These are phyloP conservation scores for Calocybe gangraenosa DNA, from an alignment of 768 basidiomycete species.

Conservation along the genomic window DNA sequence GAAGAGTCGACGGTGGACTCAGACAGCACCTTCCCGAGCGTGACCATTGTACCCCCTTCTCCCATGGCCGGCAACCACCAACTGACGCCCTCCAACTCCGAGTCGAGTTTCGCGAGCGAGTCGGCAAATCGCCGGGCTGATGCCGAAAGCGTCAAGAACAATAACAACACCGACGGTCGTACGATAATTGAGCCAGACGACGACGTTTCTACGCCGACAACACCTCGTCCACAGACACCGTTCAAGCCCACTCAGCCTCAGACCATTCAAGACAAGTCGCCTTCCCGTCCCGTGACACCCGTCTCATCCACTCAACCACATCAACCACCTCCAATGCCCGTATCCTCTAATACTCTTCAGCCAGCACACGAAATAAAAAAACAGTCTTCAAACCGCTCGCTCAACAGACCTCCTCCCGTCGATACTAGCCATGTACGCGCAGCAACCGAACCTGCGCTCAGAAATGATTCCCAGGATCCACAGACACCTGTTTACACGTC, in stretches of 20 bases:
- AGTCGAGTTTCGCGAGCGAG: conserved; percentile 15
- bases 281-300: conserved; percentile 15
- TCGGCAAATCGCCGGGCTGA: conserved; percentile 15
- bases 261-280: conserved; percentile 13
- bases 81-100: conserved; percentile 23
- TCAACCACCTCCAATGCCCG: conserved; percentile 15
- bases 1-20: conserved; percentile 19
- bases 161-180: conserved; percentile 16
- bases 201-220: conserved; percentile 18
- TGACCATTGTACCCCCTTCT: conserved; percentile 43
- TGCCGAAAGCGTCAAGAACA: conserved; percentile 12
- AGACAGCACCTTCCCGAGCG: conserved; percentile 33
- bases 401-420: conserved; percentile 26
- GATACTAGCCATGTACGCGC: conserved; percentile 21
- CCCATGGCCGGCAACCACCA: conserved; percentile 27
- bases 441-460: conserved; percentile 17
- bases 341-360: conserved; percentile 18
- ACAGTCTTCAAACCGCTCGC: conserved; percentile 33
- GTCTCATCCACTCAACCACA: conserved; percentile 17
- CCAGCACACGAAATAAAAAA: conserved; percentile 26
- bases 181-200: conserved; percentile 19
- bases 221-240: conserved; percentile 13
- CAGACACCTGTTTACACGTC: conserved; percentile 14
- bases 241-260: conserved; percentile 8
- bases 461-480: conserved; percentile 15